Evolutionary conservation across 306 rosid genomes (phyloP).

Genomic region (Herpetospermum pedunculosum): DNA sequence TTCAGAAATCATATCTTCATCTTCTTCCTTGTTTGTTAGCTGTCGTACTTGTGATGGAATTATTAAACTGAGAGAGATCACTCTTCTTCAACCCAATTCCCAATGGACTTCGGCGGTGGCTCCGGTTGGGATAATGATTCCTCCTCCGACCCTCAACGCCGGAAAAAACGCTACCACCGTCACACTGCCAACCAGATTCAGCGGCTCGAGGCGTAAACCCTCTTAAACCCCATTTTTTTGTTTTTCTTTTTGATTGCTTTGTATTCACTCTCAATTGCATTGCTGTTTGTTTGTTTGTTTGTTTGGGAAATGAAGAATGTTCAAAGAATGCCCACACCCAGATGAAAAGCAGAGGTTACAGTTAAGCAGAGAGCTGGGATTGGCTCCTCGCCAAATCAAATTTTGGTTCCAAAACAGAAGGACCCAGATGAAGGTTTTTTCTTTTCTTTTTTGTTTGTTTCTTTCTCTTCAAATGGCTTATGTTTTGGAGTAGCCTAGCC

Average conservation of each 20-base stretch:
- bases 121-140: conserved; percentile 53
- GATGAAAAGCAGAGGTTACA: conserved; percentile 87
- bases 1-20: too few relatives aligned
- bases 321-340: conserved; percentile 92
- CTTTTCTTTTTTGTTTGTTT: not conserved
- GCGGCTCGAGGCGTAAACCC: conserved; percentile 67
- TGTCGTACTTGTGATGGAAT: too few relatives aligned
- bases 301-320: conserved; percentile 38
- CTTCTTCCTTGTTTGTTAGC: conserved; percentile 13
- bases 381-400: conserved; percentile 97
- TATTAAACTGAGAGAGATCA: too few relatives aligned
- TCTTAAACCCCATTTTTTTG: not conserved
- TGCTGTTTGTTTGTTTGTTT: not conserved
- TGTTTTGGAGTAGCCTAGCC: not conserved
- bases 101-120: conserved; percentile 74
- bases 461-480: not conserved
- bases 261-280: not conserved
- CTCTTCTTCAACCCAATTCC: too few relatives aligned
- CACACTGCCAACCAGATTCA: conserved; percentile 96
- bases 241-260: too few relatives aligned
- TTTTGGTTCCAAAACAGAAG: conserved; percentile 97
- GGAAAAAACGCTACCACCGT: conserved; percentile 88
- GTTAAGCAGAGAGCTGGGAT: conserved; percentile 75
- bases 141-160: conserved; percentile 43
- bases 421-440: conserved; percentile 85